Evolutionary conservation across 2,329 filamentous ascomycete species (phyloP).

Genomic region (Trichophyton simii): DNA sequence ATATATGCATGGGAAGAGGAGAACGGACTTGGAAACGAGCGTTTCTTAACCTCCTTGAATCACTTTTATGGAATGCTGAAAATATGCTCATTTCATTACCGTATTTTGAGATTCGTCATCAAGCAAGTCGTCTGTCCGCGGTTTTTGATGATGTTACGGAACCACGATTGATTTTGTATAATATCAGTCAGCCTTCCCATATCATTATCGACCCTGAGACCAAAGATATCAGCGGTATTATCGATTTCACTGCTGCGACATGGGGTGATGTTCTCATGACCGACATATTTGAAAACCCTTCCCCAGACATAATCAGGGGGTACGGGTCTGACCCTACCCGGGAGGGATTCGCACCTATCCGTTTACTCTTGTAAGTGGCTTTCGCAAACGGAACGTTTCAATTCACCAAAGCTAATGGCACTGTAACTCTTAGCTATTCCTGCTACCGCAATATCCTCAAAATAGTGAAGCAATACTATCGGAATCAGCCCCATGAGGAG

Average conservation of each 20-base stretch:
- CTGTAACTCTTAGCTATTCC: slow-evolving; percentile 22
- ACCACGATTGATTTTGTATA: slow-evolving; percentile 40
- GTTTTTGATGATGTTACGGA: slow-evolving; percentile 40
- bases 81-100: slow-evolving; percentile 47
- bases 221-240: slow-evolving; percentile 38
- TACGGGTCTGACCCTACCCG: slow-evolving; percentile 21
- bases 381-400: background rate
- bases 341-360: slow-evolving; percentile 18
- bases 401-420: slow-evolving; percentile 9
- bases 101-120: slow-evolving; percentile 42
- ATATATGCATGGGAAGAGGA: slow-evolving; percentile 36
- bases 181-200: slow-evolving; percentile 38
- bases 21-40: slow-evolving; percentile 41
- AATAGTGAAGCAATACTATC: slow-evolving; percentile 30
- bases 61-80: slow-evolving; percentile 44
- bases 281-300: slow-evolving; percentile 35
- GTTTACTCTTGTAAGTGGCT: slow-evolving; percentile 23
- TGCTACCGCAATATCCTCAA: slow-evolving; percentile 28
- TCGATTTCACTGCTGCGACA: slow-evolving; percentile 42
- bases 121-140: slow-evolving; percentile 33
- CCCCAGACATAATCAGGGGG: slow-evolving; percentile 25
- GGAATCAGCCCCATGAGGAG: slow-evolving; percentile 22
- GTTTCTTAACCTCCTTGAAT: slow-evolving; percentile 42
- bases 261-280: slow-evolving; percentile 47
- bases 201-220: slow-evolving; percentile 40